A percentile compares a stretch with the other conserved stretches of the same genome.
phyloP scores from a whole-genome alignment of 345 rosid genomes.

The Syzygium grande region DNA sequence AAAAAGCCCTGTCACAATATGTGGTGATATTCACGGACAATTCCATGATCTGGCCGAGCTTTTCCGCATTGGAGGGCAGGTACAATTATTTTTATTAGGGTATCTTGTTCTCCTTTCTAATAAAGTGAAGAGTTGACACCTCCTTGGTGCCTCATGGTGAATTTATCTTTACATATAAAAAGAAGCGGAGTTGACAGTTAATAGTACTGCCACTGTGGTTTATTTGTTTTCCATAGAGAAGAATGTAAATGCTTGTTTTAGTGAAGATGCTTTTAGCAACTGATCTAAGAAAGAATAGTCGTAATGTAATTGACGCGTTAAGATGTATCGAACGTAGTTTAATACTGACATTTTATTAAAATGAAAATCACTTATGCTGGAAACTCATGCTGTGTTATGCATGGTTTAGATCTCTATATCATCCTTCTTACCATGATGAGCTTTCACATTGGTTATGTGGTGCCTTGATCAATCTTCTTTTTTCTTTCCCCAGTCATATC shows the following conservation, averaged over 20 bases:
- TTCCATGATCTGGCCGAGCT: constrained; percentile 99
- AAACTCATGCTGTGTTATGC: not conserved
- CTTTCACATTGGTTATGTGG: not conserved
- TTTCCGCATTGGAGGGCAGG: constrained; percentile 95
- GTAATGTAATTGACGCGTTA: not conserved
- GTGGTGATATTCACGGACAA: constrained; percentile 97
- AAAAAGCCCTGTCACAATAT: constrained; percentile 89
- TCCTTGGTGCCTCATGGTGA: not conserved
- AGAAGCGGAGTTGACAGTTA: not conserved
- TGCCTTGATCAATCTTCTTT: not conserved
- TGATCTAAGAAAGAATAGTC: not conserved
- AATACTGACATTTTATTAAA: not conserved
- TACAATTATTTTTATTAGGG: not conserved
- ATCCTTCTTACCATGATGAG: not conserved
- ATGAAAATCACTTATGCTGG: not conserved
- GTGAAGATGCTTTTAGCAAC: not conserved
- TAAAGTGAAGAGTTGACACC: not conserved
- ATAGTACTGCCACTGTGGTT: not conserved
- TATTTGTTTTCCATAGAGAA: not conserved
- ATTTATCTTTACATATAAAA: not conserved
- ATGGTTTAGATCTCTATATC: not conserved
- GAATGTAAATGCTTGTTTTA: not conserved
- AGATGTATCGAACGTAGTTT: not conserved
- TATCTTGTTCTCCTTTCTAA: not conserved
- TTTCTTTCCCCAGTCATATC: not conserved